phyloP scores from a whole-genome alignment of 2,329 filamentous ascomycete genomes.

The Claviceps africana region DNA sequence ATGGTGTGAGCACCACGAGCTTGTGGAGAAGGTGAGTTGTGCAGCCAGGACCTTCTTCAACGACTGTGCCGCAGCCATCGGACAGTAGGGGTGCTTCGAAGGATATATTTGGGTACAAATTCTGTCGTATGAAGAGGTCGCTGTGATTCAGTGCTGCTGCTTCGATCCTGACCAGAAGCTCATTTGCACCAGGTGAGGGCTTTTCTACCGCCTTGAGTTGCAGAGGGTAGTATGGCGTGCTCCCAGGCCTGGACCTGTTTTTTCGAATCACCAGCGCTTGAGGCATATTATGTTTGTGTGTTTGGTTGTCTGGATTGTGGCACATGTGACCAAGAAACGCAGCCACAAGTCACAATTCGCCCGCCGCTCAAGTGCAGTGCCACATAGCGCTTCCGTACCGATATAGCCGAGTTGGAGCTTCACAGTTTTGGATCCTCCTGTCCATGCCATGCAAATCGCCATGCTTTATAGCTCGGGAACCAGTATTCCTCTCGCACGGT shows the following conservation, averaged over 20 bases:
- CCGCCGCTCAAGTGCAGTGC: background rate
- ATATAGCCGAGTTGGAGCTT: background rate
- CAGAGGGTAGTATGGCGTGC: constrained; percentile 2
- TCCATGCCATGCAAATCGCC: too few species aligned
- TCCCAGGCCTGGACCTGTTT: background rate
- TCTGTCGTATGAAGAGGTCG: constrained; percentile 85
- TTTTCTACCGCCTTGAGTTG: background rate
- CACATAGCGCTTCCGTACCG: background rate
- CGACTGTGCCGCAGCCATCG: constrained; percentile 67
- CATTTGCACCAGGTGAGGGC: constrained; percentile 37
- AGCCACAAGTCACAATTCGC: background rate
- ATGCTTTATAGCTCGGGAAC: too few species aligned
- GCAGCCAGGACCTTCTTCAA: constrained; percentile 40
- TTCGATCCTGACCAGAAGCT: constrained; percentile 63
- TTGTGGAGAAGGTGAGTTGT: constrained; percentile 33
- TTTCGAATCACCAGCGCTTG: background rate
- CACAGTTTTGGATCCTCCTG: background rate
- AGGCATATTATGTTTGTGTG: background rate
- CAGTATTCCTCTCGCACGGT: too few species aligned
- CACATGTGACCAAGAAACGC: background rate
- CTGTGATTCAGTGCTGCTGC: constrained; percentile 86
- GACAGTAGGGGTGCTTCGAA: constrained; percentile 68
- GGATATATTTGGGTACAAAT: constrained; percentile 74
- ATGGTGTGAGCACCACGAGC: constrained; percentile 66
- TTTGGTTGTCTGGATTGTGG: background rate